These are phyloP conservation scores for Linum lewisii DNA, from an alignment of 345 rosid species.

Conservation along the genomic window DNA sequence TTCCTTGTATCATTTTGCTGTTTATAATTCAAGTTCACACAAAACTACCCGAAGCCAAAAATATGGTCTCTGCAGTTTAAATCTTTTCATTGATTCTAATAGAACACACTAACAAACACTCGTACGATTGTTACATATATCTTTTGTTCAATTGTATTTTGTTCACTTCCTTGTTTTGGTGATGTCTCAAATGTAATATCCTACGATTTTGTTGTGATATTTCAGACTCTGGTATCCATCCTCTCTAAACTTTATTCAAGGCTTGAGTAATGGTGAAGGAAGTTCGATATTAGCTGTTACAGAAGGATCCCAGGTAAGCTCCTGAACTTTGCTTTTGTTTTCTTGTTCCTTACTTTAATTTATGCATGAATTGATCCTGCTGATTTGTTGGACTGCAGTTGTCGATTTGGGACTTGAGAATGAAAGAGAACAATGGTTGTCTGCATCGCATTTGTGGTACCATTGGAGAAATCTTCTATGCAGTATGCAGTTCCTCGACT, in stretches of 20 bases:
- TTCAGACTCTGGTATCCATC: slow-evolving; percentile 63
- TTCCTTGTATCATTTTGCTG: too few species aligned
- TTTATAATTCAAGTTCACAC: too few species aligned
- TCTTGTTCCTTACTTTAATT: not conserved
- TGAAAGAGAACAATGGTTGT: slow-evolving; percentile 65
- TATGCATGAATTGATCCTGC: not conserved
- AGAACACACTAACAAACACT: too few species aligned
- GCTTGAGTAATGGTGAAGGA: slow-evolving; percentile 34
- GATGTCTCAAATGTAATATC: not conserved
- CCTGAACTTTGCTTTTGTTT: not conserved
- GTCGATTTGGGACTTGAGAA: slow-evolving; percentile 52
- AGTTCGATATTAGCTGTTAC: slow-evolving; percentile 39
- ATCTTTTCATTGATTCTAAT: too few species aligned
- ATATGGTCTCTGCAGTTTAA: too few species aligned
- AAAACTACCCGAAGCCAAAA: too few species aligned
- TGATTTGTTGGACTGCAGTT: slow-evolving; percentile 33
- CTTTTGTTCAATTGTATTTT: too few species aligned
- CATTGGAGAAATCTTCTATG: slow-evolving; percentile 41
- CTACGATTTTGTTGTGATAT: slow-evolving; percentile 2
- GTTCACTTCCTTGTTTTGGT: not conserved
- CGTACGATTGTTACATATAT: too few species aligned
- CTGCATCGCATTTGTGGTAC: slow-evolving; percentile 49
- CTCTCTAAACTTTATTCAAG: slow-evolving; percentile 38
- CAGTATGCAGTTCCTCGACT: slow-evolving; percentile 45
- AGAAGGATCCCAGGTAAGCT: slow-evolving; percentile 58